Evolutionary conservation across 139 green algal species (phyloP).

Genomic region (Diplosphaera chodatii): DNA sequence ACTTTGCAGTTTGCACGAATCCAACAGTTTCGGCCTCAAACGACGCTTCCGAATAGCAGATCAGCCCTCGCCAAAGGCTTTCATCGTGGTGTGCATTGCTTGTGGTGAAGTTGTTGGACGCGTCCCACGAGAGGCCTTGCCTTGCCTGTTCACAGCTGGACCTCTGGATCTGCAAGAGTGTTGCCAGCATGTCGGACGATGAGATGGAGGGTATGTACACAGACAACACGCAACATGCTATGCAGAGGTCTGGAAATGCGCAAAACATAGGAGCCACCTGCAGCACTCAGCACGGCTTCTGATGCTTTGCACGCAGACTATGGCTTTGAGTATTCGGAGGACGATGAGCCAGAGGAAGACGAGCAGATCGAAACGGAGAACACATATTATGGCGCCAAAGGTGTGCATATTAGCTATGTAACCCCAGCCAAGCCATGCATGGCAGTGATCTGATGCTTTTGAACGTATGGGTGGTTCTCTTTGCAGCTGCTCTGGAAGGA

Average conservation of each 20-base stretch:
- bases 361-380: conserved; percentile 98
- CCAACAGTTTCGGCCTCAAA: no score
- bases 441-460: not conserved
- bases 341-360: conserved; percentile 77
- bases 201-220: conserved; percentile 9
- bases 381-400: conserved; percentile 99
- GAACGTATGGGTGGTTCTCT: not conserved
- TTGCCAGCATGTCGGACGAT: conserved; percentile 8
- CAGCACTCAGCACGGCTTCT: not conserved
- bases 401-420: conserved; percentile 34
- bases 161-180: not conserved
- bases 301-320: conserved; percentile 50
- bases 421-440: no score
- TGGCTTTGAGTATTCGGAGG: conserved; percentile 98
- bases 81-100: no score
- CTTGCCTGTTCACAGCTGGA: no score
- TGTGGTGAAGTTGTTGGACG: no score
- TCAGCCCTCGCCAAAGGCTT: no score
- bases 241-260: not conserved
- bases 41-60: no score
- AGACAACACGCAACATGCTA: not conserved
- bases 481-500: conserved; percentile 74
- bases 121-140: no score
- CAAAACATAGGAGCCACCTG: not conserved
- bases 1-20: no score